These are phyloP conservation scores for Graphilbum fragrans DNA, from an alignment of 2,329 filamentous ascomycete species.

Conservation along the genomic window DNA sequence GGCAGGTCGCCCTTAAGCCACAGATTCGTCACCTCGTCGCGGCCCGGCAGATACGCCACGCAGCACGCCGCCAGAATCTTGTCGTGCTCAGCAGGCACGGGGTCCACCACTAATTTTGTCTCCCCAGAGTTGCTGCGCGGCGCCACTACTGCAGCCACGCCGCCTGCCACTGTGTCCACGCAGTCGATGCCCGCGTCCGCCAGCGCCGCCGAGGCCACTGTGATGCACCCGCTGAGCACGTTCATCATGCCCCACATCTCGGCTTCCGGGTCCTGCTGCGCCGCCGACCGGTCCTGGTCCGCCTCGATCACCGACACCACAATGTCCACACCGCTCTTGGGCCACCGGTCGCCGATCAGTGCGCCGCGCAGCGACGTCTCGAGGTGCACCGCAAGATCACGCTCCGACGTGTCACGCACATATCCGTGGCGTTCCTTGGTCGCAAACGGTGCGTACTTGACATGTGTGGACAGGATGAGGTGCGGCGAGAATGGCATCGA, in stretches of 20 bases:
- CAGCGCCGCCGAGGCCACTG: conserved; percentile 82
- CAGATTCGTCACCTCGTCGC: conserved; percentile 87
- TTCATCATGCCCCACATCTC: conserved; percentile 84
- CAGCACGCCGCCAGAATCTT: conserved; percentile 74
- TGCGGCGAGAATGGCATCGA: conserved; percentile 88
- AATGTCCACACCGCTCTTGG: conserved; percentile 96
- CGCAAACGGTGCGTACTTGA: conserved; percentile 95
- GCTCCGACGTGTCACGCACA: conserved; percentile 71
- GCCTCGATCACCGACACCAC: conserved; percentile 88
- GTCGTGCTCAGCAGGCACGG: conserved; percentile 67
- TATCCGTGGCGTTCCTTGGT: conserved; percentile 74
- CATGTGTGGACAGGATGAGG: conserved; percentile 79
- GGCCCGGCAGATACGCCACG: conserved; percentile 72
- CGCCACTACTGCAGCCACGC: conserved; percentile 67
- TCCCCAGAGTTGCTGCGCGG: too few species aligned
- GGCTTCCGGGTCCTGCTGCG: conserved; percentile 31
- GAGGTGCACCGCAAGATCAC: conserved; percentile 81
- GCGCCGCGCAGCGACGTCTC: conserved; percentile 83
- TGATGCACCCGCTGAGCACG: conserved; percentile 83
- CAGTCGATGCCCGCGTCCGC: conserved; percentile 94
- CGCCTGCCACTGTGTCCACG: conserved; percentile 78
- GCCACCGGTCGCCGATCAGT: conserved; percentile 88
- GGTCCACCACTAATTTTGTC: conserved; percentile 81
- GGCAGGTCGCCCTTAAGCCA: conserved; percentile 73
- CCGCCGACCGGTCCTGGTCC: conserved; percentile 59